Base-by-base conservation (phyloP, 345 rosid genomes). In the Iberis pinnata region DNA sequence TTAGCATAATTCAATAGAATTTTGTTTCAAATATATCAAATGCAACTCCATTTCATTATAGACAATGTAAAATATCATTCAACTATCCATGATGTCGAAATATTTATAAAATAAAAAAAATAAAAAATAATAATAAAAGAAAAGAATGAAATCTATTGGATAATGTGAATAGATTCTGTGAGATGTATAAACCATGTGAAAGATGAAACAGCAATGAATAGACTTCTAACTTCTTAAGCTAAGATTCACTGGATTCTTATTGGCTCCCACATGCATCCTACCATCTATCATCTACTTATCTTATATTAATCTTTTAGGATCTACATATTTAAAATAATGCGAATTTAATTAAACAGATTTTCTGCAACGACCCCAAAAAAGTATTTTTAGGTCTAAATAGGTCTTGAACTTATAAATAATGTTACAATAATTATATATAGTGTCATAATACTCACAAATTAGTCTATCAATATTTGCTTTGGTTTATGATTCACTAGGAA, bases 131-230 rank as follows among this genome's bases (percentile, higher is more conserved):
- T 11, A 14, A 9, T 11, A 16, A 59, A 19, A 0, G 10, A 67
- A 60, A 60, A 60, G 41, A 19, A n/a, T 9, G 12, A 40, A 47
- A 67, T 67, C 13, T 67, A 47, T 60, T 32, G 66, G 71, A 46
- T 53, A 60, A 53, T 67, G 71, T 67, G 61, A 46, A 45, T 46
- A 53, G 66, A 67, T 60, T 58, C 61, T n/a, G 27, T 52, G 26
- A 51, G 43, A 58, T 52, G 59, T 51, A 58, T 57, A 50, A 44
- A 65, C 58, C 64, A 58, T 44, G 70, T 58, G 70, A 58, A n/a
- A 37, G 55, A 38, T 59, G 65, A 51, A 66, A 38, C 22, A 50
- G 25, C 58, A 58, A 58, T 50, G 47, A 65, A 57, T 65, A 56
- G 29, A 43, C 41, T 58, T 18, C 12, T 17, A 50, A 19, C 36